Base-by-base conservation (phyloP, 1,284 basidiomycete species). In the Microbotryum saponariae region DNA sequence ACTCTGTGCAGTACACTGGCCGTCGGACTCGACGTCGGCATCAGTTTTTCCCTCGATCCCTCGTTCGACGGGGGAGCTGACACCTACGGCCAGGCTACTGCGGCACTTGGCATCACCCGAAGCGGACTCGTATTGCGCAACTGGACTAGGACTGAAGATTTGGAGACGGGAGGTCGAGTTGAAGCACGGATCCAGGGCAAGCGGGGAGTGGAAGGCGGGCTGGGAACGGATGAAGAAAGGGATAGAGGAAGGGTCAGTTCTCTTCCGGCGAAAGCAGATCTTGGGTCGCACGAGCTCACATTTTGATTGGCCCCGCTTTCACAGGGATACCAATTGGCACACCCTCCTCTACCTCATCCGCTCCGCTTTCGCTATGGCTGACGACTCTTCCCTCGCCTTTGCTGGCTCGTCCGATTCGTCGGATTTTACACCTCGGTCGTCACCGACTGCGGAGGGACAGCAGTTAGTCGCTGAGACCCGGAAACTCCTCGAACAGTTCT, bases 321-420 rank as follows among this genome's bases (percentile, higher is more conserved):
- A 16, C 54, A 68, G 62, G 20, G 86, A 90, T 71, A 84, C 86
- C 51, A 91, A 91, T 70, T 91, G 89, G 88, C 78, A 88, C 16
- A 88, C 90, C 70, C 88, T 91, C 57, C 63, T 69, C 21, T 67
- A 63, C 49, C 52, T 67, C 37, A 54, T 67, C 49, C 62, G 67
- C 6, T 45, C 49, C n/a, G 57, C 66, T 3, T 73, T 86, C 51
- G 81, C 87, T 5, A 75, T 88, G 18, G 74, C 90, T 4, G 84
- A 89, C 62, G 83, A 82, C 0, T 80, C 84, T 3, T 85, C 89
- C 67, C 56, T 64, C 29, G 21, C 46, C 5, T 53, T 57, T 29
- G 23, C 37, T 21, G 23, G 37, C 9, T 16, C 37, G 42, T 14
- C 23, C 47, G 33, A 46, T 9, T 21, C 51, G 16, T 27, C 23